phyloP scores from a whole-genome alignment of 352 stramenopile species.

The Thraustotheca clavata region DNA sequence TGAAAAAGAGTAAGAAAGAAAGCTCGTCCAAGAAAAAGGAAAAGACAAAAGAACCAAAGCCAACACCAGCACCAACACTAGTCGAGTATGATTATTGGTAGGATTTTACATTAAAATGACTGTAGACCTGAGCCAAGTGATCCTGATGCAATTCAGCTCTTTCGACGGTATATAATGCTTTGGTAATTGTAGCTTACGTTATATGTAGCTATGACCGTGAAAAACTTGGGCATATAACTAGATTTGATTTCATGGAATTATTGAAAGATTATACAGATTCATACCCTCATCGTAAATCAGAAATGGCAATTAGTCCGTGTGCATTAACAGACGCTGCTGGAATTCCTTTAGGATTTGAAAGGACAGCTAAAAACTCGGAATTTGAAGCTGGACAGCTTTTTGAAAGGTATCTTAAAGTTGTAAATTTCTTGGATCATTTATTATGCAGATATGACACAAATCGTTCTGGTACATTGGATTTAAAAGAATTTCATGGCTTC shows the following conservation, averaged over 20 bases:
- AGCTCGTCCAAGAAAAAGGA: conserved; percentile 12
- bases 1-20: conserved; percentile 7
- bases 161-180: conserved; percentile 31
- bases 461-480: conserved; percentile 40
- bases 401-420: conserved; percentile 23
- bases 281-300: conserved; percentile 18
- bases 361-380: conserved; percentile 63
- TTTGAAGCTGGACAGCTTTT: conserved; percentile 81
- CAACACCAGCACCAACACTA: background rate
- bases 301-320: conserved; percentile 29
- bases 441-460: conserved; percentile 49
- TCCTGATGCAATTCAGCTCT: conserved; percentile 70
- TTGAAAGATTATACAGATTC: conserved; percentile 52
- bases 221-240: conserved; percentile 42
- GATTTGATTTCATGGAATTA: conserved; percentile 59
- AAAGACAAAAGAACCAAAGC: conserved; percentile 2
- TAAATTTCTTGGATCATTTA: background rate
- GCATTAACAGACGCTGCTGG: conserved; percentile 55
- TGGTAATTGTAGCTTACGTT: background rate
- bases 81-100: background rate
- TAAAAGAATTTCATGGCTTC: conserved; percentile 62
- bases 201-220: conserved; percentile 40
- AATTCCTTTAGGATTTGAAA: conserved; percentile 62
- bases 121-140: conserved; percentile 23
- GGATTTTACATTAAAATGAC: background rate